phyloP scores from a whole-genome alignment of 306 rosid species.

The Notholithocarpus densiflorus region DNA sequence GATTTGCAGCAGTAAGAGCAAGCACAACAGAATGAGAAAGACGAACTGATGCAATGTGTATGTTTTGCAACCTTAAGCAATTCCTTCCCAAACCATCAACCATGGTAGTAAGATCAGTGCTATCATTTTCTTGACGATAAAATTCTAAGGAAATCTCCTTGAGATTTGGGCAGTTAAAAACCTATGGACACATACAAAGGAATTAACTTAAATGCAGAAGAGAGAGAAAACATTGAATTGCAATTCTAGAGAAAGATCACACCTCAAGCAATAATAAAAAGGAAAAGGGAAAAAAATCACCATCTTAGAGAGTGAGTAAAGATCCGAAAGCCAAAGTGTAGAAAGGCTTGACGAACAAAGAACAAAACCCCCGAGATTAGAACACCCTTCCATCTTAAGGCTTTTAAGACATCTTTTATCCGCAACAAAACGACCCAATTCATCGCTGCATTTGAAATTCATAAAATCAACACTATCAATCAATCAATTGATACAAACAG shows the following conservation, averaged over 20 bases:
- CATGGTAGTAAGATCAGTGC: slow-evolving; percentile 65
- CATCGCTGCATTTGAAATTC: slow-evolving; percentile 56
- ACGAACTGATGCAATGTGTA: slow-evolving; percentile 79
- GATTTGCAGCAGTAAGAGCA: slow-evolving; percentile 79
- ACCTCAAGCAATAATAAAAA: neutral
- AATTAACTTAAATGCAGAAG: neutral
- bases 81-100: slow-evolving; percentile 68
- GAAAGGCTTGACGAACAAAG: slow-evolving; percentile 74
- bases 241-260: neutral
- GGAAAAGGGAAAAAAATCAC: slow-evolving; percentile 38
- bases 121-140: slow-evolving; percentile 62
- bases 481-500: neutral
- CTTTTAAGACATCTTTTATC: slow-evolving; percentile 72
- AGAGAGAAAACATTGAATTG: neutral
- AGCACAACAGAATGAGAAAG: slow-evolving; percentile 89
- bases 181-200: slow-evolving; percentile 42
- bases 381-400: slow-evolving; percentile 93
- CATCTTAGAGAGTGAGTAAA: slow-evolving; percentile 78
- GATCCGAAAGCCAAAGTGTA: slow-evolving; percentile 91
- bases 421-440: slow-evolving; percentile 81
- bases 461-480: slow-evolving; percentile 13
- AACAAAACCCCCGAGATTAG: slow-evolving; percentile 66
- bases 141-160: slow-evolving; percentile 88
- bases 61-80: slow-evolving; percentile 75
- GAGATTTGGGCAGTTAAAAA: slow-evolving; percentile 80